Conservation (phyloP, 495 filamentous ascomycete genomes). For the Aspergillus steynii region DNA sequence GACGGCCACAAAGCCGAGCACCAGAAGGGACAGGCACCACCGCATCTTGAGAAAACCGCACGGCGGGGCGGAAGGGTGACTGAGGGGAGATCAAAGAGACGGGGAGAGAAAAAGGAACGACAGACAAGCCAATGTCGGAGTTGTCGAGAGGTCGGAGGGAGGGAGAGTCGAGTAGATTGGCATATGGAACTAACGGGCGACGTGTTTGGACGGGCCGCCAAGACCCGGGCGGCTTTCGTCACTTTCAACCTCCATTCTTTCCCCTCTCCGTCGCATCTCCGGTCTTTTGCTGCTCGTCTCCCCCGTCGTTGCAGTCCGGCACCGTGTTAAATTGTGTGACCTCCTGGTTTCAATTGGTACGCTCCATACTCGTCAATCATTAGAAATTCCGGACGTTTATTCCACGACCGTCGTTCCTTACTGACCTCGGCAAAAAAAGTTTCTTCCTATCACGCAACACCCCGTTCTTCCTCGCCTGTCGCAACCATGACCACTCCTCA, state of each 20-base stretch:
- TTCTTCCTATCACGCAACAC: conserved; percentile 12
- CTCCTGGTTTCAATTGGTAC: background rate
- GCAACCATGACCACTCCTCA: conserved; percentile 64
- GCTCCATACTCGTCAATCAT: background rate
- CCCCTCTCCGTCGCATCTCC: conserved; percentile 19
- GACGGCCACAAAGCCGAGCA: conserved; percentile 61
- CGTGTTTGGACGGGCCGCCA: conserved; percentile 51
- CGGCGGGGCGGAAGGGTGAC: conserved; percentile 33
- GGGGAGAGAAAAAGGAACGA: conserved; percentile 21
- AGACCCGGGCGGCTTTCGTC: conserved; percentile 40
- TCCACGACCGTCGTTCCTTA: background rate
- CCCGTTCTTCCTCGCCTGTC: conserved; percentile 19
- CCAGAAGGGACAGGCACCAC: conserved; percentile 69
- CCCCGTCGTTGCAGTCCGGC: conserved; percentile 1
- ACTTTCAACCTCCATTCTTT: conserved; percentile 38
- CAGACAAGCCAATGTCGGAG: conserved; percentile 20
- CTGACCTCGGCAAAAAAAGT: conserved; percentile 16
- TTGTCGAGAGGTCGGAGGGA: conserved; percentile 19
- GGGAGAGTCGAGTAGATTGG: conserved; percentile 2
- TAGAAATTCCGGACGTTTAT: background rate
- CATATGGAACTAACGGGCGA: conserved; percentile 42
- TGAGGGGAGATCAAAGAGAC: conserved; percentile 17
- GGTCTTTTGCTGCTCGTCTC: background rate
- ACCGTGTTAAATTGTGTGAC: background rate
- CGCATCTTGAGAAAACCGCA: conserved; percentile 63